Evolutionary conservation across 306 rosid species (phyloP).

Genomic region (Potentilla sterilis): DNA sequence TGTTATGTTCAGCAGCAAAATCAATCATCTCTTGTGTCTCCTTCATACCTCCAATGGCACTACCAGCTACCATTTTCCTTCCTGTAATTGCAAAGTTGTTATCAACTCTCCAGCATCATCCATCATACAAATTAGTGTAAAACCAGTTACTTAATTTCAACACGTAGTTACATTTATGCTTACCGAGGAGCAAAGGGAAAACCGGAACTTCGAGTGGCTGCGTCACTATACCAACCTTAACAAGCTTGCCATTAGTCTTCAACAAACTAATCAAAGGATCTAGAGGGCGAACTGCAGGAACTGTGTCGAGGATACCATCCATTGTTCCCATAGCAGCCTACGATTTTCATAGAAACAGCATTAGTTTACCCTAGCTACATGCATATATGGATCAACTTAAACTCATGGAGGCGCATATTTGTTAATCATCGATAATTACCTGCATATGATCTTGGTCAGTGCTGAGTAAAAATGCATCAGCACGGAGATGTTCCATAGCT

Average conservation of each 20-base stretch:
- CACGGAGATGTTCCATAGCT: not conserved
- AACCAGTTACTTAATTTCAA: not conserved
- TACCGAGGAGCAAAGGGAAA: constrained; percentile 30
- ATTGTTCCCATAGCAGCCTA: constrained; percentile 35
- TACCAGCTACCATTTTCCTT: constrained; percentile 34
- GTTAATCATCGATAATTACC: not conserved
- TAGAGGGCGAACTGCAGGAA: constrained; percentile 27
- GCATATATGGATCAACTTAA: too few relatives aligned
- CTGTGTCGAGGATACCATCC: constrained; percentile 47
- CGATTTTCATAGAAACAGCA: too few relatives aligned
- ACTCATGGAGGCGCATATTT: not conserved
- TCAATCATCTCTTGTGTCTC: constrained; percentile 46
- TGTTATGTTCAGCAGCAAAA: constrained; percentile 47
- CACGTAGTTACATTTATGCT: not conserved
- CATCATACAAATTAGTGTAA: not conserved
- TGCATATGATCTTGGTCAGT: constrained; percentile 19
- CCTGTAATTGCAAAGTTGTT: not conserved
- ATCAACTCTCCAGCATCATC: too few relatives aligned
- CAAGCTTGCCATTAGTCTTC: constrained; percentile 34
- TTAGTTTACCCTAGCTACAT: too few relatives aligned
- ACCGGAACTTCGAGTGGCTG: constrained; percentile 33
- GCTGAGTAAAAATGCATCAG: constrained; percentile 19
- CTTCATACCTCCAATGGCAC: not conserved
- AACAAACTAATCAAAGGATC: constrained; percentile 21
- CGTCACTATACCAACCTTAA: constrained; percentile 34